Evolutionary conservation across 805 yeast species (phyloP), one percentile per base, ranked within the genome.

Genomic region (Candida rishiriensis): DNA sequence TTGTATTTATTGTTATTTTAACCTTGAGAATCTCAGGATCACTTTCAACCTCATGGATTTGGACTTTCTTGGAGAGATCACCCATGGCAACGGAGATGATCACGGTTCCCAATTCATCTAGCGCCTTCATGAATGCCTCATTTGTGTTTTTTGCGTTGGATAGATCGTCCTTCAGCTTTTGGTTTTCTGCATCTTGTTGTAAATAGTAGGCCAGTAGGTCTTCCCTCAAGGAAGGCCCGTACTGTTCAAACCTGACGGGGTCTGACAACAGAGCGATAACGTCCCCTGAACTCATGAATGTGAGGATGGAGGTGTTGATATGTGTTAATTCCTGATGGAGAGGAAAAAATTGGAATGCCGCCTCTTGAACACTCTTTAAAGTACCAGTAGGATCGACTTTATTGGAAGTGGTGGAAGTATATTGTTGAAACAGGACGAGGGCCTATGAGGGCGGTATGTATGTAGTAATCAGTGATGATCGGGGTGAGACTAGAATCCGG

Each of bases 11-110:
- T 8, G 93, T 83, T 44, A 79, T 78, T 61, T 88, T 87, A 57
- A 87, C 88, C 59, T 82, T 83, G 46, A 81, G 71, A 49, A 87
- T 85, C 59, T 85, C 91, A 1, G 93, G 88, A 61, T 85, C 89
- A 45, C 77, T 71, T 59, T 85, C 90, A 35, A 76, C 80, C 21
- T 78, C 73, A 59, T 83, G 88, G 45, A 85, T 76, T 46, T 77
- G 81, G 26, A 87, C 95, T 59, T 86, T 86, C 55, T 86, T 86
- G 29, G 88, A 79, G 54, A 88, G 71, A 58, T 88, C 95, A 40
- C 96, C 96, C 76, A 81, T 83, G 15, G 95, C 93, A 18, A 88
- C 96, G 13, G 91, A 86, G 34, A 85, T 83, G 16, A 88, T 90
- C 16, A 88, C 95, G 32, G 87, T 84, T 26, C 95, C 95, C 29